Conservation (phyloP, 352 stramenopile species). For the Globisporangium sylvaticum region DNA sequence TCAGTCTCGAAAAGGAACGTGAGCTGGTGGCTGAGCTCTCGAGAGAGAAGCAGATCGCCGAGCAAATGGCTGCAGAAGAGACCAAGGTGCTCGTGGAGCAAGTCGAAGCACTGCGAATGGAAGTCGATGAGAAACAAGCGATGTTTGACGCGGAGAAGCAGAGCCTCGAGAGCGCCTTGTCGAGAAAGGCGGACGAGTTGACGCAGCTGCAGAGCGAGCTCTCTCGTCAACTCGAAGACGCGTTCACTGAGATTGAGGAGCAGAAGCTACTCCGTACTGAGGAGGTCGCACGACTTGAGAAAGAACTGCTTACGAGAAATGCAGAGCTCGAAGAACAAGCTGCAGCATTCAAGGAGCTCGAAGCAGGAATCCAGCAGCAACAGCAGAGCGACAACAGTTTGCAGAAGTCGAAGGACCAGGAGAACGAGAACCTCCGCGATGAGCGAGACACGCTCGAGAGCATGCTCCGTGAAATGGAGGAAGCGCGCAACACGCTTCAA, state of each 20-base stretch:
- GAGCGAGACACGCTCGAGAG: conserved; percentile 6
- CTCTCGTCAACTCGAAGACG: conserved; percentile 24
- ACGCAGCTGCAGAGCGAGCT: conserved; percentile 20
- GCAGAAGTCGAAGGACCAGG: background rate
- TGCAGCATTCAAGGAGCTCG: conserved; percentile 8
- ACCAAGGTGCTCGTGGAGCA: conserved; percentile 22
- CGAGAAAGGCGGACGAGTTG: conserved; percentile 13
- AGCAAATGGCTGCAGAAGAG: conserved; percentile 27
- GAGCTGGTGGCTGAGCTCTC: conserved; percentile 18
- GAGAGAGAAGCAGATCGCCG: conserved; percentile 14
- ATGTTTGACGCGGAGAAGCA: conserved; percentile 22
- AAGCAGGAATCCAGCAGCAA: background rate
- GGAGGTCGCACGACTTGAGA: conserved; percentile 26
- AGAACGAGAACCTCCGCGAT: conserved; percentile 3
- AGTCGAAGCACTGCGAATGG: conserved; percentile 21
- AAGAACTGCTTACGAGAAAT: conserved; percentile 18
- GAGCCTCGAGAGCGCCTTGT: conserved; percentile 21
- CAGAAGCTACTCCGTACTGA: conserved; percentile 26
- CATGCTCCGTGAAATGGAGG: conserved; percentile 12
- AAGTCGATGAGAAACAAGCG: conserved; percentile 14
- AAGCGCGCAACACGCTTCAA: conserved; percentile 3
- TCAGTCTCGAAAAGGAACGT: background rate
- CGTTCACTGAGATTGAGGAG: conserved; percentile 27
- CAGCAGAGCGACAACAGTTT: background rate
- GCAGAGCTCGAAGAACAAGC: conserved; percentile 7